Evolutionary conservation across 306 rosid species (phyloP), one percentile per base, ranked within the genome.

Genomic region (Cicer bijugum): DNA sequence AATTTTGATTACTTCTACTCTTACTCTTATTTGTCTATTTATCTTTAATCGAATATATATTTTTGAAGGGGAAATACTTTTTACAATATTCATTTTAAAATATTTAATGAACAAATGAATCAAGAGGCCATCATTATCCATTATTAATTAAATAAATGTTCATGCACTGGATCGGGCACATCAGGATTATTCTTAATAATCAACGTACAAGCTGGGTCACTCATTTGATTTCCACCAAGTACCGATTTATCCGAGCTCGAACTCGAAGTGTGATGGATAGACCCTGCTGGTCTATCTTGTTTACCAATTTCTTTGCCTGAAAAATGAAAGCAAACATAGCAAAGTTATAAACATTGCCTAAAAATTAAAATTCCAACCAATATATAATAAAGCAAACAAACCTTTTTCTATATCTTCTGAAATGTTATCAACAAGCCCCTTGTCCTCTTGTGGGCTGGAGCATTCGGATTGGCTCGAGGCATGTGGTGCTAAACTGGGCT

Each of bases 301-400:
- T 20, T 78, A 78, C 15, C 33, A 63, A 42, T 50, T 38, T 75
- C 83, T 20, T 63, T 75, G 35, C 86, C 92, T 88, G 88, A 72
- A 80, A 82, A 51, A 63, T 61, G 57, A 76, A 77, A 40, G 33
- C 61, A 89, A 75, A 74, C 71, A 71, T 28, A 65, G 53, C 43
- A 65, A 61, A 66, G 72, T 76, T 56, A 69, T 57, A 66, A 77
- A 69, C 7, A 59, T 47, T 14, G 23, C 15, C 6, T 39, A 37
- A 71, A 19, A 66, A 73, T 42, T 51, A 78, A 70, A 80, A 64
- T 58, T 39, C 14, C 53, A 63, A 82, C 75, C 39, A 45, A 68
- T 77, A 48, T 43, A 75, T 84, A 43, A 86, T 84, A 43, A 86
- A 74, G 50, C 77, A 81, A 86, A 91, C 96, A 80, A 86, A 91